Conservation (phyloP, 441 rosid genomes). For the Jatropha podagrica region DNA sequence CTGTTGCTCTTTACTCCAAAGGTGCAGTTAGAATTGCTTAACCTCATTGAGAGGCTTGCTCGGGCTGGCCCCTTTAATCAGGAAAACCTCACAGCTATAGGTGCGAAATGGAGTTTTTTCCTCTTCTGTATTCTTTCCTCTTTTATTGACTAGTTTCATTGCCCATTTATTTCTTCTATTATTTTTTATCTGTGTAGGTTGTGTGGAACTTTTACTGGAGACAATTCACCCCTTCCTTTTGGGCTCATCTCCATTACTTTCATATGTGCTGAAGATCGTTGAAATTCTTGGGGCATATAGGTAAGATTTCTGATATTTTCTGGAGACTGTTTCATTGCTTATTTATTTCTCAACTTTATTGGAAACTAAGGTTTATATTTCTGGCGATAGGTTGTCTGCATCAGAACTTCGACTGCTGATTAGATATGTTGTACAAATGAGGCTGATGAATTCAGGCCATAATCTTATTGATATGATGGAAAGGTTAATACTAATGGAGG, state of each 20-base stretch:
- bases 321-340: slow-evolving; percentile 13
- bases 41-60: slow-evolving; percentile 83
- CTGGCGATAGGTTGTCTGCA: slow-evolving; percentile 81
- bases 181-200: slow-evolving; percentile 49
- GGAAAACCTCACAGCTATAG: slow-evolving; percentile 95
- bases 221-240: slow-evolving; percentile 85
- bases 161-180: slow-evolving; percentile 21
- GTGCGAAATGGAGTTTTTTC: slow-evolving; percentile 47
- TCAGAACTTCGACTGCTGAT: slow-evolving; percentile 87
- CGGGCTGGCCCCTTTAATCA: slow-evolving; percentile 92
- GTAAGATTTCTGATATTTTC: slow-evolving; percentile 39
- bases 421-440: slow-evolving; percentile 87
- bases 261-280: slow-evolving; percentile 88
- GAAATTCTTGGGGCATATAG: slow-evolving; percentile 99
- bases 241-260: slow-evolving; percentile 86
- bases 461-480: slow-evolving; percentile 91
- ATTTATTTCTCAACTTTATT: slow-evolving; percentile 19
- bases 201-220: slow-evolving; percentile 97
- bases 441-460: slow-evolving; percentile 76
- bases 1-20: slow-evolving; percentile 94
- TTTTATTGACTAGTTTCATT: slow-evolving; percentile 9
- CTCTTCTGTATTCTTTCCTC: slow-evolving; percentile 9
- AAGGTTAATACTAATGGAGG: slow-evolving; percentile 81
- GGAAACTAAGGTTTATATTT: slow-evolving; percentile 32
- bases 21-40: slow-evolving; percentile 89